Conservation (phyloP, 768 basidiomycete species). For the Dioszegia crocea region DNA sequence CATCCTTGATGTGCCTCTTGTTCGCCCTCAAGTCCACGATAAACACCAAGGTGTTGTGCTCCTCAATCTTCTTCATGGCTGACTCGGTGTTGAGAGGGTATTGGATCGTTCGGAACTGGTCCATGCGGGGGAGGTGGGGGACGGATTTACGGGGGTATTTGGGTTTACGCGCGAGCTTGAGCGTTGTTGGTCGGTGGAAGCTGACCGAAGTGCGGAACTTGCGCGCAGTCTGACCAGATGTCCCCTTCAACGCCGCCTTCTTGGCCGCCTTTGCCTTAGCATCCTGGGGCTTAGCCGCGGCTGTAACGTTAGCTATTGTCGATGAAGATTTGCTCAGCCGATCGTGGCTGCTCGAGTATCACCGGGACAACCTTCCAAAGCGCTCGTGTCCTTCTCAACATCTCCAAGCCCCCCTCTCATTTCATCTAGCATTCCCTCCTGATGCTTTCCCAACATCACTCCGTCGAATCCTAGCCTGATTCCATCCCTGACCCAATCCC, state of each 20-base stretch:
- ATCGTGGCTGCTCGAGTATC: not conserved
- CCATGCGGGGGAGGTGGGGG: conserved; percentile 88
- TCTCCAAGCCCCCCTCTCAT: not conserved
- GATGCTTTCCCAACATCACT: not conserved
- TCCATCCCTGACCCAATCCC: too few relatives aligned
- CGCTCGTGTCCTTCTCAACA: not conserved
- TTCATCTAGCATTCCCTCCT: not conserved
- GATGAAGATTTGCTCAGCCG: not conserved
- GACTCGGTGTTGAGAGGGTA: conserved; percentile 77
- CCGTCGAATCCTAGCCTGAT: not conserved
- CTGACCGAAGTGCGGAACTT: conserved; percentile 80
- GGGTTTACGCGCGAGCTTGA: conserved; percentile 74
- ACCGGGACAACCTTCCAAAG: not conserved
- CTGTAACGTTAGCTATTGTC: conserved; percentile 13
- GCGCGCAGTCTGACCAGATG: conserved; percentile 67
- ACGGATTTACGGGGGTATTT: conserved; percentile 95
- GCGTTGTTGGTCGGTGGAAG: conserved; percentile 95
- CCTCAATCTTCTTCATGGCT: conserved; percentile 99
- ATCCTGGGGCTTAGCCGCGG: conserved; percentile 50
- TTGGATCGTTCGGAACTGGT: conserved; percentile 90
- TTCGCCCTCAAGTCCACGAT: conserved; percentile 91
- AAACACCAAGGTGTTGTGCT: conserved; percentile 98
- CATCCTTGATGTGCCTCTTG: conserved; percentile 99
- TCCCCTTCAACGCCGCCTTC: conserved; percentile 91
- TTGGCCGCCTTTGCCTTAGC: conserved; percentile 88